Conservation (phyloP, 2,329 filamentous ascomycete genomes). For the Fusarium robinianum region DNA sequence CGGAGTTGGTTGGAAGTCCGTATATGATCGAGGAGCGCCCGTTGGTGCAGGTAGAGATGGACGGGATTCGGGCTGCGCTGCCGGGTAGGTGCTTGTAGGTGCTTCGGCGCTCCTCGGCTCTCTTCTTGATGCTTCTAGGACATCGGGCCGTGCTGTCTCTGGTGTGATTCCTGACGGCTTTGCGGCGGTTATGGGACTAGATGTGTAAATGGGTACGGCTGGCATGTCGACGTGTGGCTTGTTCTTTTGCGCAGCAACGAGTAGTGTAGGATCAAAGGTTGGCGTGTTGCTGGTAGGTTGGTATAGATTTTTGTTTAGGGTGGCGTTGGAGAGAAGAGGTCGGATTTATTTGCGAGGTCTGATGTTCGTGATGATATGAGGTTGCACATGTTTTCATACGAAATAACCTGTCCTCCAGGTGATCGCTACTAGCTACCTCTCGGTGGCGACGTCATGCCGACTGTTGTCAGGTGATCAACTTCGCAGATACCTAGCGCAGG, state of each 20-base stretch:
- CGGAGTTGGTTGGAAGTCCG: conserved; percentile 48
- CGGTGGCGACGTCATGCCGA: too few species aligned
- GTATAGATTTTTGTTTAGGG: background rate
- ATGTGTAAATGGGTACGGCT: conserved; percentile 62
- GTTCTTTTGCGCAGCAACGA: too few species aligned
- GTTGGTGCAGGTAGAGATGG: conserved; percentile 51
- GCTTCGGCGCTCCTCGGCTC: conserved; percentile 36
- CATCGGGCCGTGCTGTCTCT: conserved; percentile 45
- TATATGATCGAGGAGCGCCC: conserved; percentile 42
- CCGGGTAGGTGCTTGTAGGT: conserved; percentile 39
- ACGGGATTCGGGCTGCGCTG: conserved; percentile 33
- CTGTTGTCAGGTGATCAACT: too few species aligned
- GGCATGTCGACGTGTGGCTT: too few species aligned
- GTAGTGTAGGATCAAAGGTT: too few species aligned
- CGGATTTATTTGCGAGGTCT: too few species aligned
- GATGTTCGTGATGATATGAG: too few species aligned
- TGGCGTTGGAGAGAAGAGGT: too few species aligned
- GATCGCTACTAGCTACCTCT: too few species aligned
- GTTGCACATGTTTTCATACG: too few species aligned
- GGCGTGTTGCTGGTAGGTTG: background rate
- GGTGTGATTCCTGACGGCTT: conserved; percentile 57
- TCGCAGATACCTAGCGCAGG: too few species aligned
- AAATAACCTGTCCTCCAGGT: too few species aligned
- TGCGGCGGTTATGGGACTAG: conserved; percentile 62
- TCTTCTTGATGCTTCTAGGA: conserved; percentile 24